phyloP scores from a whole-genome alignment of 345 rosid genomes.

The Viola odorata region DNA sequence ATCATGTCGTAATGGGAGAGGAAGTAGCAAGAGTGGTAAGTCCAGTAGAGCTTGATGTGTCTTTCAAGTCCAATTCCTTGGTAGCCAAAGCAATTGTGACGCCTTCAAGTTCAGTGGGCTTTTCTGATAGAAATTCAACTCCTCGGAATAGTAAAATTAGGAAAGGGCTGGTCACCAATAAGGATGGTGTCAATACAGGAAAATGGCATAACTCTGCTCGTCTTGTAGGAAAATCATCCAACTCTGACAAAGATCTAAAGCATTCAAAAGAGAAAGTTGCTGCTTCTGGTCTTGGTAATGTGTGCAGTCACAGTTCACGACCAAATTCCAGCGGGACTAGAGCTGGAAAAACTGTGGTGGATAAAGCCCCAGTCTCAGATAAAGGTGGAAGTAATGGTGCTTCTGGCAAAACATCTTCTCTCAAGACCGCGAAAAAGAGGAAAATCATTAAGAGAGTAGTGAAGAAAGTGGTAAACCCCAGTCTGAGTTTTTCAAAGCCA shows the following conservation, averaged over 20 bases:
- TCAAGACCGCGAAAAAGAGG: constrained; percentile 50
- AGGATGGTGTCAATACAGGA: constrained; percentile 19
- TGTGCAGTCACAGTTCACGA: constrained; percentile 15
- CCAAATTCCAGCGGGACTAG: constrained; percentile 25
- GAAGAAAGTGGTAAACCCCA: constrained; percentile 28
- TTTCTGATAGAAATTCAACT: constrained; percentile 28
- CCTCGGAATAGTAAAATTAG: constrained; percentile 51
- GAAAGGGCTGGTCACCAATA: constrained; percentile 28
- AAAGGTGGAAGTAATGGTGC: constrained; percentile 28
- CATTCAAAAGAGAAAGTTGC: constrained; percentile 27
- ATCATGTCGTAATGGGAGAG: constrained; percentile 33
- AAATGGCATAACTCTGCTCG: constrained; percentile 20
- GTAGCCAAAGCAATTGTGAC: constrained; percentile 66
- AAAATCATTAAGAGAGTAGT: constrained; percentile 39
- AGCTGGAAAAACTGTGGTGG: constrained; percentile 16
- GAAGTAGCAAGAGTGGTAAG: constrained; percentile 39
- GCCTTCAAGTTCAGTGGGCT: constrained; percentile 28
- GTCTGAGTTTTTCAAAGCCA: constrained; percentile 17
- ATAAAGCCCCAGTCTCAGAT: constrained; percentile 22
- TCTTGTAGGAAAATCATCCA: constrained; percentile 20
- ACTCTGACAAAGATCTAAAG: constrained; percentile 29
- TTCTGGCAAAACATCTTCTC: constrained; percentile 26
- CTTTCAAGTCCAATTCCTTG: constrained; percentile 70
- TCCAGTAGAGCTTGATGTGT: constrained; percentile 78
- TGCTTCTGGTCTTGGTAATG: constrained; percentile 18